Evolutionary conservation across 192 early-diverging fungal species (phyloP), one percentile per base, ranked within the genome.

Genomic region (Coemansia sp.): DNA sequence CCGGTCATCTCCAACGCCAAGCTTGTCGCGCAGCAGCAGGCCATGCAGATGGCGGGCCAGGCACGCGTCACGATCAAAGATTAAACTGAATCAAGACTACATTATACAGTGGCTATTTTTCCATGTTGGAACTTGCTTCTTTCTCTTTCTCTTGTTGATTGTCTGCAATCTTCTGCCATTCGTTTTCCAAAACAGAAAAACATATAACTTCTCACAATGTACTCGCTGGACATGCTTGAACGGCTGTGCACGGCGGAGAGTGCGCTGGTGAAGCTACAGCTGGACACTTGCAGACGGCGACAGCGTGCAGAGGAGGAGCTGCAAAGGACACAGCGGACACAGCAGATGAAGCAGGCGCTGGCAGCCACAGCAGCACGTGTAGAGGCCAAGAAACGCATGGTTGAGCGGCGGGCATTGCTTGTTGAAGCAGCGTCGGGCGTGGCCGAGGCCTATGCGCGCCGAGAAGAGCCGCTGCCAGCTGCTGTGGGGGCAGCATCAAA

Each of bases 1-100:
- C 82, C 85, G n/a, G 94, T 98, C n/a, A 80, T 98, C 65, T 82
- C 75, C 58, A 94, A 94, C 52, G 94, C 94, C 53, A 92, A 92
- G 75, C 73, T 89, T 62, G 84, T 92, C 28, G 84, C 84, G 2
- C 73, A 84, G 69, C 68, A 81, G 75, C 67, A 84, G 66, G 68
- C 70, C 11, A 19, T 62, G 57, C 68, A 78, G 59, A 65, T 58
- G 59, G 61, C 59, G 11, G 69, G 66, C 33, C 65, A 64, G 60
- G 37, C 65, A 10, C 65, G 59, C 1, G 75, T 72, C 5, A 68
- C 75, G 4, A 72, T 68, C 59, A 67, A 67, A 55, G 65, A 77
- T 36, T 77, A 61, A 57, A 1, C 11, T n/a, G 48, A 41, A 27
- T 27, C n/a, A 17, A 20, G n/a, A 44, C 6, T 4, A 44, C 17